phyloP scores from a whole-genome alignment of 176 grass and related monocot species.

The Cymbopogon citratus region DNA sequence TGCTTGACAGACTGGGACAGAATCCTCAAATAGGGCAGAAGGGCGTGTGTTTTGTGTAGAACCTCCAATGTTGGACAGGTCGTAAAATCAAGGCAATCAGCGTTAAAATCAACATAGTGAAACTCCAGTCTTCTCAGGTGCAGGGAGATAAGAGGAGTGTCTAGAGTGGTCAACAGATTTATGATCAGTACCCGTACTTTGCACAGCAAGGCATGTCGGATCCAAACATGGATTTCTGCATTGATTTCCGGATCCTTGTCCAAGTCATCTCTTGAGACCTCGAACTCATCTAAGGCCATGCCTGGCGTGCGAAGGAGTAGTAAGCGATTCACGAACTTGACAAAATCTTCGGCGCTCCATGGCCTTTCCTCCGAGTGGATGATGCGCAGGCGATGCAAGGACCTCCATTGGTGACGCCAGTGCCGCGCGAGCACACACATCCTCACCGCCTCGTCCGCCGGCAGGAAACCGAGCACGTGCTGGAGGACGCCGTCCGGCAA shows the following conservation, averaged over 20 bases:
- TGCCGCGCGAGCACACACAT: no score
- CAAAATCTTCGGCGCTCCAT: no score
- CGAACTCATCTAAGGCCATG: neutral
- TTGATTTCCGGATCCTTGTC: neutral
- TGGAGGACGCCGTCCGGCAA: no score
- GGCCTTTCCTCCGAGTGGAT: no score
- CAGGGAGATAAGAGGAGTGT: neutral
- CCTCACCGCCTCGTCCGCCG: no score
- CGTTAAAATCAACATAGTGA: fast-evolving
- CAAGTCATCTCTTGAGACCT: neutral
- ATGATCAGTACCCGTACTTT: neutral
- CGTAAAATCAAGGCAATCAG: neutral
- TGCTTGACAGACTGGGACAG: neutral
- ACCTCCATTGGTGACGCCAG: no score
- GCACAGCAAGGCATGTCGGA: neutral
- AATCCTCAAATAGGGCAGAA: neutral
- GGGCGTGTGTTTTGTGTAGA: neutral
- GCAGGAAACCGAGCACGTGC: no score
- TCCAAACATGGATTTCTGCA: neutral
- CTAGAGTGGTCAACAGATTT: no score
- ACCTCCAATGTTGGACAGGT: neutral
- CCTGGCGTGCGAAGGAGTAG: neutral
- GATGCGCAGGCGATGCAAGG: no score
- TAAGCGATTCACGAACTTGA: neutral
- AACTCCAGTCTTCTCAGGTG: neutral